Evolutionary conservation across 306 rosid species (phyloP).

Genomic region (Geum urbanum): DNA sequence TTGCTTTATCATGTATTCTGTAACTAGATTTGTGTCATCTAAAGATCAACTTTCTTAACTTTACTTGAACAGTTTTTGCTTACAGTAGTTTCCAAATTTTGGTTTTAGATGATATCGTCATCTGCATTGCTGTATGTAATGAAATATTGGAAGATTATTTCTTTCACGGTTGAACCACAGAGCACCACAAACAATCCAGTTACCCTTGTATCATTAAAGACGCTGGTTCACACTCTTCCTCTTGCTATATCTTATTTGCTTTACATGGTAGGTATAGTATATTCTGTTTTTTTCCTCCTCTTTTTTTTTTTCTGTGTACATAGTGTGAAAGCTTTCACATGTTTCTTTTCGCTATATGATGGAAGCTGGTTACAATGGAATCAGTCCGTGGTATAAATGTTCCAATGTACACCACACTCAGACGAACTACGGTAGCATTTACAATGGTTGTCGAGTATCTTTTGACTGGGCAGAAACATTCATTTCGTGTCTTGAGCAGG

Average conservation of each 20-base stretch:
- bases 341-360: slow-evolving; percentile 14
- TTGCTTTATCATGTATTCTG: not conserved
- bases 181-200: slow-evolving; percentile 37
- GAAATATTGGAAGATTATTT: slow-evolving; percentile 49
- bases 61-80: not conserved
- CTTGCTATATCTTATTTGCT: slow-evolving; percentile 57
- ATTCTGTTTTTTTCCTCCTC: too few species aligned
- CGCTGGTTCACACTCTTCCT: slow-evolving; percentile 51
- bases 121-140: slow-evolving; percentile 46
- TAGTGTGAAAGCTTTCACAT: not conserved
- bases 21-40: not conserved
- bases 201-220: slow-evolving; percentile 39
- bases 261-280: slow-evolving; percentile 46
- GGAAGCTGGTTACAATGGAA: slow-evolving; percentile 67
- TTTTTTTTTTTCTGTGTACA: not conserved
- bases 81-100: not conserved
- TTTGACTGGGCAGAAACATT: slow-evolving; percentile 47
- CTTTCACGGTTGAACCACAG: slow-evolving; percentile 48
- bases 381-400: slow-evolving; percentile 63
- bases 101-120: slow-evolving; percentile 44
- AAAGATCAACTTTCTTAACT: not conserved
- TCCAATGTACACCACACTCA: slow-evolving; percentile 75
- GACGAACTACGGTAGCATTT: slow-evolving; percentile 63
- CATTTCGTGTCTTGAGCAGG: slow-evolving; percentile 56
- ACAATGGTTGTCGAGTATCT: slow-evolving; percentile 65